Percentiles rank a stretch among this genome's conserved stretches.
Evolutionary conservation across 768 basidiomycete genomes (phyloP).

Genomic region (Tricholoma matsutake): DNA sequence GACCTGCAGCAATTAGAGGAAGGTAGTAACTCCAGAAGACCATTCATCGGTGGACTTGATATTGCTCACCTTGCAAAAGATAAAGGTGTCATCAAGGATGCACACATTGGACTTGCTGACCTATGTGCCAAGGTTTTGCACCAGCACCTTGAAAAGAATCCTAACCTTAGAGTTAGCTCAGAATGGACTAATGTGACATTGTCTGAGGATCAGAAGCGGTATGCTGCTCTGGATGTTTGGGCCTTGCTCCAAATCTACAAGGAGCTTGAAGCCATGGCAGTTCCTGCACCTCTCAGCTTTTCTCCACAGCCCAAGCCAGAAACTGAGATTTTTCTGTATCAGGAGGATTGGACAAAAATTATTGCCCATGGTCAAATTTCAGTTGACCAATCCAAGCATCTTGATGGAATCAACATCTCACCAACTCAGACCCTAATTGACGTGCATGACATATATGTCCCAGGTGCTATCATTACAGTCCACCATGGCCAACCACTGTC

Average conservation of each 20-base stretch:
- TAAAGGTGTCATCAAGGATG: neutral
- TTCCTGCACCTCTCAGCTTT: neutral
- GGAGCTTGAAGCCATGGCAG: neutral
- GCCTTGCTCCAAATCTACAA: neutral
- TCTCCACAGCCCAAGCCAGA: neutral
- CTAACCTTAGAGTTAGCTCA: neutral
- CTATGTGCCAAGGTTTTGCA: neutral
- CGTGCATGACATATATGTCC: neutral
- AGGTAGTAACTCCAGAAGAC: neutral
- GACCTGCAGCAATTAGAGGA: neutral
- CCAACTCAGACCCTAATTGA: neutral
- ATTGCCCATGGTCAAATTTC: neutral
- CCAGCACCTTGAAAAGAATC: neutral
- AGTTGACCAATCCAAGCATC: neutral
- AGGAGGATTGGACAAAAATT: neutral
- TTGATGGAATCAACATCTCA: neutral
- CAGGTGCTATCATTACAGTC: neutral
- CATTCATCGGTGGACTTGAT: neutral
- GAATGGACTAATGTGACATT: neutral
- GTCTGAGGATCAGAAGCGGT: neutral
- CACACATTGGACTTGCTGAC: neutral
- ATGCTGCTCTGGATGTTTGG: neutral
- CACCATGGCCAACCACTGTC: neutral
- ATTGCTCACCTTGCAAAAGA: neutral
- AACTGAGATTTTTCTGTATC: neutral